Base-by-base conservation (phyloP, 768 basidiomycete species). In the Leucosporidium creatinivorum region DNA sequence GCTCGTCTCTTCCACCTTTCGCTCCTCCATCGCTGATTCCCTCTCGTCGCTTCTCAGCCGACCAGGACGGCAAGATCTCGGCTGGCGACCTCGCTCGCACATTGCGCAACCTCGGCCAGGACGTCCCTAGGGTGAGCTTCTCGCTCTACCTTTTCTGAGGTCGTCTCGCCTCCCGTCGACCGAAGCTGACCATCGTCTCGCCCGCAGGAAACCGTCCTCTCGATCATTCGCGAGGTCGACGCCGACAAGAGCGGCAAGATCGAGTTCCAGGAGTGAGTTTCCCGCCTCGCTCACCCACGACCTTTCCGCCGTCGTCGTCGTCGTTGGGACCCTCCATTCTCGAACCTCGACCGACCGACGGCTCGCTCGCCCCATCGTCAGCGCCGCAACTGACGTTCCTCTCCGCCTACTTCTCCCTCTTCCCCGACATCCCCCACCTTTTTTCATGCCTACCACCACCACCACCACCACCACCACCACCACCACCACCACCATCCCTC, bases 201-300 rank as follows among this genome's bases (percentile, higher is more conserved):
- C 12, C 50, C n/a, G 30, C 66, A 72, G 67, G 76, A 78, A 48
- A 69, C 72, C 2, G 76, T 80, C 17, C 73, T 76, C 31, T 67
- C 69, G 30, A 77, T 81, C 58, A 63, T 80, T n/a, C 63, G 73
- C 26, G 79, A 80, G 69, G 78, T 81, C 48, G 79, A 79, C 65
- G 77, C 75, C 56, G 74, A 78, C 44, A 69, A 78, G 26, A 80
- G 82, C 73, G 77, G 78, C 33, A 82, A 83, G 31, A 79, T 96
- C 57, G 85, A 86, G 69, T 85, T 91, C 74, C 89, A 93, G 70
- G 89, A 90, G 89, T 89, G 70, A 19, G 85, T 79, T 13, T 50
- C 6, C n/a, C n/a, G n/a, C n/a, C n/a, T n/a, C n/a, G 9, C 12
- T 58, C 56, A 8, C 4, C n/a, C 2, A 1, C 28, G 8, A 39